A percentile compares a stretch with the other conserved stretches of the same genome.
Evolutionary conservation across 805 yeast genomes (phyloP).

Genomic region (Candida krabiensis): DNA sequence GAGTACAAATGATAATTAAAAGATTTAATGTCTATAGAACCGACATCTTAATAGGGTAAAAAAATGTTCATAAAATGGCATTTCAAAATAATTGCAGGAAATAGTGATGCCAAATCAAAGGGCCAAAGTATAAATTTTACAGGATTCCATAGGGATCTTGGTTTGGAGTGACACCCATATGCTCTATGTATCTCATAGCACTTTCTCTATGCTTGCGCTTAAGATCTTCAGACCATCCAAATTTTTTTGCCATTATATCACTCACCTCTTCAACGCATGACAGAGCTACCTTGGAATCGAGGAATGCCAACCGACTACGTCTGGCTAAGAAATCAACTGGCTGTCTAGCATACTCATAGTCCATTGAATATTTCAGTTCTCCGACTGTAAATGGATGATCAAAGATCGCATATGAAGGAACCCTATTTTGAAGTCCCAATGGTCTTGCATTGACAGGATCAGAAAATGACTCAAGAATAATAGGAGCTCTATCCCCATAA

Average conservation of each 20-base stretch:
- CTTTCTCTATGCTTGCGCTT: constrained; percentile 52
- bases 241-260: constrained; percentile 77
- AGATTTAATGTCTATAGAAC: no score
- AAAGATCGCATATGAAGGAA: constrained; percentile 44
- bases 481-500: constrained; percentile 88
- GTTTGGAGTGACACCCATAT: constrained; percentile 50
- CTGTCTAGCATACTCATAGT: constrained; percentile 82
- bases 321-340: constrained; percentile 90
- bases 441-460: constrained; percentile 62
- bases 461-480: constrained; percentile 60
- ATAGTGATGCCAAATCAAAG: no score
- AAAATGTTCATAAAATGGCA: no score
- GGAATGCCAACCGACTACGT: constrained; percentile 89
- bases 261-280: constrained; percentile 82
- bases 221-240: constrained; percentile 66
- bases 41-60: no score
- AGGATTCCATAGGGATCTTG: constrained; percentile 24
- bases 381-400: constrained; percentile 89
- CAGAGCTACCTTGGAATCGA: constrained; percentile 82
- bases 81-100: no score
- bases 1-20: no score
- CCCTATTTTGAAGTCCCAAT: constrained; percentile 43
- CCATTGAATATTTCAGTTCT: constrained; percentile 78
- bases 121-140: no score
- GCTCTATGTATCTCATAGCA: constrained; percentile 58